A percentile compares a stretch with the other conserved stretches of the same genome.
Evolutionary conservation across 1,139 yeast species (phyloP).

Genomic region (Magnusiomyces paraingens): DNA sequence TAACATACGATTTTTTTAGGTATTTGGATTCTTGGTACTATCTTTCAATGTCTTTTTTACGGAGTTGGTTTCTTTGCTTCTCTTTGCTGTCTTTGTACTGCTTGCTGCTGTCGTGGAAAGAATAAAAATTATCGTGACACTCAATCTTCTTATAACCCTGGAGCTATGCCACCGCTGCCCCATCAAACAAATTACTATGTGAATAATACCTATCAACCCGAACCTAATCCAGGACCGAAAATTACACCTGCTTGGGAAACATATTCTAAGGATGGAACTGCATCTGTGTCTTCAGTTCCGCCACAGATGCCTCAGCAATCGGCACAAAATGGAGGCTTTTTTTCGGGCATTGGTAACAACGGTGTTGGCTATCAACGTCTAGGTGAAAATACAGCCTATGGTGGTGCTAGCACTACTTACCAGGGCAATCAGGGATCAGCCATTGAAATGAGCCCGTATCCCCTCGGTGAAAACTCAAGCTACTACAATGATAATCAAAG

Average conservation of each 20-base stretch:
- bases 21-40: slow-evolving; percentile 37
- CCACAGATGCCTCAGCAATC: neutral
- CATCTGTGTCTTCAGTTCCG: neutral
- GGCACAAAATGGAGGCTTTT: neutral
- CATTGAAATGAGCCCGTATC: slow-evolving; percentile 9
- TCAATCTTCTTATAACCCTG: neutral
- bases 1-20: slow-evolving; percentile 16
- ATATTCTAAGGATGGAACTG: slow-evolving; percentile 1
- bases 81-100: slow-evolving; percentile 38
- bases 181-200: neutral
- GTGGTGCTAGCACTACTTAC: neutral
- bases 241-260: neutral
- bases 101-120: slow-evolving; percentile 5
- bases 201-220: slow-evolving; percentile 5
- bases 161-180: slow-evolving; percentile 1
- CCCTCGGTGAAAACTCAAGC: neutral
- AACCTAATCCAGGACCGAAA: neutral
- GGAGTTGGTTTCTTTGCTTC: slow-evolving; percentile 38
- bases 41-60: slow-evolving; percentile 38
- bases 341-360: neutral
- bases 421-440: neutral
- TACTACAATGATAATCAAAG: neutral
- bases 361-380: slow-evolving; percentile 9
- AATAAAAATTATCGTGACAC: neutral
- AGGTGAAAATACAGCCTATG: slow-evolving; percentile 3